Evolutionary conservation across 257 asterid genomes (phyloP), one percentile per base, ranked within the genome.

Genomic region (Forsythia viridissima): DNA sequence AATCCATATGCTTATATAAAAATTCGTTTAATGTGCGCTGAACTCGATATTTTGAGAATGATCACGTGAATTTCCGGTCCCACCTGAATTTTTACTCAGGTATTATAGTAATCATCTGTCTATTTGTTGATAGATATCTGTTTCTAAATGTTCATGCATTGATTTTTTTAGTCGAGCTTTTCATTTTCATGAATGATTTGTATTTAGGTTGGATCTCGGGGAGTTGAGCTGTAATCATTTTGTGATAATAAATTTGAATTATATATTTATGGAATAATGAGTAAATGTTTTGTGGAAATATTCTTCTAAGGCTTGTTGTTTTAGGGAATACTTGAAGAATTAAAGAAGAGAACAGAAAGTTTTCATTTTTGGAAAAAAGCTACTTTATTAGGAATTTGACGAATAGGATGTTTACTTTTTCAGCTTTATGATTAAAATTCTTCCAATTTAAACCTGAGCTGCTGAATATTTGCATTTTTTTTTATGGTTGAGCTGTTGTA

Each of bases 131-230:
- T 74, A 55, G 79, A 61, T 70, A 46, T 46, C 18, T 6, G 71
- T 43, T 68, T 48, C 43, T 73, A 59, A 18, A 79, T 82, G 73
- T 37, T 18, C 34, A 67, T 30, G 9, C 20, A 67, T 67, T 34
- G 72, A 76, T 79, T 78, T 76, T 16, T 13, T 73, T 80, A 61
- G 72, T 61, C 3, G 52, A 65, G 80, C 70, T 73, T 75, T 57
- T 74, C 72, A 78, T 43, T 71, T 52, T 42, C 16, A 65, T 71
- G 85, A 75, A 48, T 43, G 83, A 59, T 48, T 52, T 11, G 77
- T 21, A 66, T 51, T 79, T 39, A 78, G 43, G 80, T 68, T 75
- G 83, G 85, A 80, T 84, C 88, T 80, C 72, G 82, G 30, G 73
- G 30, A 67, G 24, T 48, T 30, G 39, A 39, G 86, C 84, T 81